Percentiles rank a stretch among this genome's conserved stretches.
Conservation (phyloP, 768 basidiomycete species). For the Lanmaoa pseudosensibilis region DNA sequence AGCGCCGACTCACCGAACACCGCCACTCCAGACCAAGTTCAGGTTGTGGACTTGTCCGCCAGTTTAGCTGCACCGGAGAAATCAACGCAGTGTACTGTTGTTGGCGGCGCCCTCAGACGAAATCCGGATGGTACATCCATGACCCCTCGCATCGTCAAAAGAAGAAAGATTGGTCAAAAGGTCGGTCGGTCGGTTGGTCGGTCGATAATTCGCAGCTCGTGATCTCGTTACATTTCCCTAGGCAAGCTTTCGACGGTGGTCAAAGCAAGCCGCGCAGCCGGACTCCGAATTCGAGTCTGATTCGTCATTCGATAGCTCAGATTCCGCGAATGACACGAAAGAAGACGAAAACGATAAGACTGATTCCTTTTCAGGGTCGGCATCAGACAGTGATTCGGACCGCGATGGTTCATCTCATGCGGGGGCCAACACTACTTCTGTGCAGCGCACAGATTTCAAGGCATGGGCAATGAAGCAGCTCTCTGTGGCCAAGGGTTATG, state of each 20-base stretch:
- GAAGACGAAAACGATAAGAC: slow-evolving; percentile 25
- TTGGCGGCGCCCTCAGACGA: slow-evolving; percentile 67
- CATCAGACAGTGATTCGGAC: slow-evolving; percentile 22
- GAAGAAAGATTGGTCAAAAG: slow-evolving; percentile 44
- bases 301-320: slow-evolving; percentile 77
- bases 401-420: slow-evolving; percentile 18
- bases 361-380: slow-evolving; percentile 9
- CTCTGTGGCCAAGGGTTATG: slow-evolving; percentile 45
- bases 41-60: slow-evolving; percentile 18
- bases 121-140: slow-evolving; percentile 62
- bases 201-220: slow-evolving; percentile 1
- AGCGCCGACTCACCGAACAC: slow-evolving; percentile 11
- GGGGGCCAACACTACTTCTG: slow-evolving; percentile 20
- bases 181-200: slow-evolving; percentile 42
- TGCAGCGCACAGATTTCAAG: slow-evolving; percentile 68
- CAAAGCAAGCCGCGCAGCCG: slow-evolving; percentile 31
- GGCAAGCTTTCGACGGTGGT: slow-evolving; percentile 55
- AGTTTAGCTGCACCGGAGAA: slow-evolving; percentile 13
- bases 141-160: slow-evolving; percentile 47
- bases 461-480: slow-evolving; percentile 86
- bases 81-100: slow-evolving; percentile 21
- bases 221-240: slow-evolving; percentile 18
- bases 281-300: slow-evolving; percentile 42
- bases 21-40: not conserved
- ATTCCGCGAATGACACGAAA: slow-evolving; percentile 62